phyloP scores from a whole-genome alignment of 768 basidiomycete species.

The Cubamyces sp. region DNA sequence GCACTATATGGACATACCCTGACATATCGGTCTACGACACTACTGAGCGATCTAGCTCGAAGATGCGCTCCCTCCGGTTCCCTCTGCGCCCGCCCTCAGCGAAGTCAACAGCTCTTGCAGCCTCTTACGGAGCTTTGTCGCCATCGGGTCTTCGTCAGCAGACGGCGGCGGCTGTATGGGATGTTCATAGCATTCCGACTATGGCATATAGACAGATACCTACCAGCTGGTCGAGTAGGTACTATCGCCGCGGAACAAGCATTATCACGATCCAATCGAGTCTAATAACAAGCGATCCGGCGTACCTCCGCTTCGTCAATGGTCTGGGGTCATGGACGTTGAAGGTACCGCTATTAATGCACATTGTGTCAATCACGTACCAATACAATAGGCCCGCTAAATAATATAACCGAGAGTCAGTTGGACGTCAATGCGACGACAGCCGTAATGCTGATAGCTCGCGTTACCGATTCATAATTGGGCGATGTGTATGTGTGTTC shows the following conservation, averaged over 20 bases:
- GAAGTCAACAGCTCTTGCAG: slow-evolving; percentile 20
- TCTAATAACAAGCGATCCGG: not conserved
- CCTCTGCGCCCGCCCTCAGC: slow-evolving; percentile 22
- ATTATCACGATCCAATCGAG: no score
- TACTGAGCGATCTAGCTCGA: not conserved
- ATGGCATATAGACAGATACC: not conserved
- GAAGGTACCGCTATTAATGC: not conserved
- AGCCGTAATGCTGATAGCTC: not conserved
- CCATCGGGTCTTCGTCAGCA: slow-evolving; percentile 16
- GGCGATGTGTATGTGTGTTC: not conserved
- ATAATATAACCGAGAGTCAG: no score
- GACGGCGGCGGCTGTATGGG: slow-evolving; percentile 16
- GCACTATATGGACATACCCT: no score
- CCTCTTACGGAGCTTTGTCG: slow-evolving; percentile 20
- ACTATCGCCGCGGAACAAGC: slow-evolving; percentile 1
- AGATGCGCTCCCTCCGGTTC: not conserved
- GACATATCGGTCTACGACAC: not conserved
- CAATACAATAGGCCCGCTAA: slow-evolving; percentile 13
- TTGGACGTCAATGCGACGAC: not conserved
- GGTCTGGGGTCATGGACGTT: not conserved
- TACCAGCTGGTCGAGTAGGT: slow-evolving; percentile 27
- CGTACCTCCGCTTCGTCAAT: slow-evolving; percentile 27
- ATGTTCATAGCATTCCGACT: not conserved
- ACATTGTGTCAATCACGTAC: not conserved
- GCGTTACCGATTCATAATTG: not conserved